Conservation (phyloP, 768 basidiomycete species). For the Termitomyces heimii region DNA sequence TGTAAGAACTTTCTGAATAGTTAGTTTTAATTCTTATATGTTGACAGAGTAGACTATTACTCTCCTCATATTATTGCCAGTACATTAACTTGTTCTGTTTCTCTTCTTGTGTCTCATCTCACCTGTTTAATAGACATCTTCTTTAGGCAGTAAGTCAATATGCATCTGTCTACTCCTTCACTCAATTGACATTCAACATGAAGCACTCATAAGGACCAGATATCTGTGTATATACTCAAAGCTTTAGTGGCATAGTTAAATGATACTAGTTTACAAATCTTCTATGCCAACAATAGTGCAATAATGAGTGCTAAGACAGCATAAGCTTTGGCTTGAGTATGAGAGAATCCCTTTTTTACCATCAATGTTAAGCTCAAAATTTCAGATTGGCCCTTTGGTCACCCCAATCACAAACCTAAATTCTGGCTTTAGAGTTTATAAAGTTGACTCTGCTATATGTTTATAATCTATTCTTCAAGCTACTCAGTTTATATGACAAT, state of each 20-base stretch:
- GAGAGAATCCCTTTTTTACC: neutral
- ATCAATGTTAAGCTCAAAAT: constrained; percentile 1
- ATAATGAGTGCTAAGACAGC: constrained; percentile 51
- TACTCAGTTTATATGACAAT: neutral
- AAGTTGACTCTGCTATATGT: constrained; percentile 63
- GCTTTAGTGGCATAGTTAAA: neutral
- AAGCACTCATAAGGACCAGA: constrained; percentile 63
- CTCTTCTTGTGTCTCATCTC: neutral
- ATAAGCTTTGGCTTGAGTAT: constrained; percentile 37
- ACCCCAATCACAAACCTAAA: constrained; percentile 70
- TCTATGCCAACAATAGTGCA: constrained; percentile 68
- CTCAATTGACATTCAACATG: neutral
- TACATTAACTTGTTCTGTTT: constrained; percentile 25
- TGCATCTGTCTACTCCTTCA: neutral
- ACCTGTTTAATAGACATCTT: constrained; percentile 48
- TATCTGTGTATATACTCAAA: constrained; percentile 37
- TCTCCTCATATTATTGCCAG: constrained; percentile 75
- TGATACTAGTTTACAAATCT: constrained; percentile 41
- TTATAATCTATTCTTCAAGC: neutral
- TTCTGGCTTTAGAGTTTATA: constrained; percentile 69
- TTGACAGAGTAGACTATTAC: constrained; percentile 62
- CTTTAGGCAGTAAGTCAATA: constrained; percentile 50
- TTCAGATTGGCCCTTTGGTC: constrained; percentile 61
- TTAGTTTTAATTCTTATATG: neutral
- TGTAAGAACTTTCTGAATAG: constrained; percentile 22